These are phyloP conservation scores for Globisporangium splendens DNA, from an alignment of 352 stramenopile species.

Conservation along the genomic window DNA sequence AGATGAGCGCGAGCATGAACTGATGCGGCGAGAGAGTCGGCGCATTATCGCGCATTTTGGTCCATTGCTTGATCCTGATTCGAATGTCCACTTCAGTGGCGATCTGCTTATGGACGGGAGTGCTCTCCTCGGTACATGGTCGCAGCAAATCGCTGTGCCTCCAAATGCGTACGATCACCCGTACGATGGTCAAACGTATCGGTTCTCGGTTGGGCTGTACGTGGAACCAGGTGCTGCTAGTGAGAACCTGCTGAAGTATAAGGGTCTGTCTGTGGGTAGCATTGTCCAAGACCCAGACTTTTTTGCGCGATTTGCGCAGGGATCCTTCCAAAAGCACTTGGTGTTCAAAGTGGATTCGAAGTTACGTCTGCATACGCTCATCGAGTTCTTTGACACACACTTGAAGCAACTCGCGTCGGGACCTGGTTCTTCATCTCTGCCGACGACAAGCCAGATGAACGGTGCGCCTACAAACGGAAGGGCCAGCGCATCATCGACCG, in stretches of 20 bases:
- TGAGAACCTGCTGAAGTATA: slow-evolving; percentile 76
- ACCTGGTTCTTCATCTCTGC: slow-evolving; percentile 1
- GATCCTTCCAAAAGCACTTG: slow-evolving; percentile 65
- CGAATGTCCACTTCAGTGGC: slow-evolving; percentile 53
- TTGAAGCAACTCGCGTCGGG: slow-evolving; percentile 27
- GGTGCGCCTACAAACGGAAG: neutral
- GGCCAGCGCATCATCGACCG: slow-evolving; percentile 17
- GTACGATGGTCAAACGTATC: slow-evolving; percentile 30
- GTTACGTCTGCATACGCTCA: slow-evolving; percentile 35
- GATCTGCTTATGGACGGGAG: slow-evolving; percentile 54
- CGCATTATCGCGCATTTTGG: slow-evolving; percentile 60
- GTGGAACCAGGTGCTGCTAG: slow-evolving; percentile 55
- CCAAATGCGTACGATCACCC: slow-evolving; percentile 30
- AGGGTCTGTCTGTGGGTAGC: slow-evolving; percentile 71
- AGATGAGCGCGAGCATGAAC: slow-evolving; percentile 63
- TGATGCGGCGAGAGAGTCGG: slow-evolving; percentile 56
- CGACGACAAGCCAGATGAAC: slow-evolving; percentile 4
- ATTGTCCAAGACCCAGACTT: slow-evolving; percentile 78
- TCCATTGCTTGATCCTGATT: slow-evolving; percentile 64
- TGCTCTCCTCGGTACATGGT: slow-evolving; percentile 65
- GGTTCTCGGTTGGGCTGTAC: slow-evolving; percentile 64
- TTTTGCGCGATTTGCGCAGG: slow-evolving; percentile 57
- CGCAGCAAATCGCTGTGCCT: slow-evolving; percentile 48
- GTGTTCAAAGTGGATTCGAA: slow-evolving; percentile 61
- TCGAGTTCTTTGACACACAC: slow-evolving; percentile 53